Conservation (phyloP, 768 basidiomycete species). For the Trametes elegans region DNA sequence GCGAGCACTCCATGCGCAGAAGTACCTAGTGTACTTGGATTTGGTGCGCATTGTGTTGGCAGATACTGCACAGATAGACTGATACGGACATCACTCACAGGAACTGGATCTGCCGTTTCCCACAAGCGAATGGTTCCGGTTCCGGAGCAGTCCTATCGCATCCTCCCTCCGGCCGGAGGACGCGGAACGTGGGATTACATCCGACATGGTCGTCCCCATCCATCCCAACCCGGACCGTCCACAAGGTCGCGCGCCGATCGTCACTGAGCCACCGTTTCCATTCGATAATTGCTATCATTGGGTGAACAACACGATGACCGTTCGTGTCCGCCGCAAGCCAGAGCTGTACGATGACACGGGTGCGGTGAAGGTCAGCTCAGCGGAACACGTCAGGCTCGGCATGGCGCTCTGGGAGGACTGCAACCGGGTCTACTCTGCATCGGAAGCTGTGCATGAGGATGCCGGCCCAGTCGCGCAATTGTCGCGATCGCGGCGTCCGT, state of each 20-base stretch:
- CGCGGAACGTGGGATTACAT: not conserved
- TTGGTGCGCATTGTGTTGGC: too few species aligned
- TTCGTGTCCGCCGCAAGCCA: not conserved
- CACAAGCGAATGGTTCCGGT: not conserved
- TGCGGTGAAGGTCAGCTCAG: not conserved
- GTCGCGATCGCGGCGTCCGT: too few species aligned
- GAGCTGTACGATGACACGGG: not conserved
- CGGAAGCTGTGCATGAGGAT: too few species aligned
- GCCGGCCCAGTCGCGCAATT: too few species aligned
- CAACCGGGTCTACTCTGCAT: too few species aligned
- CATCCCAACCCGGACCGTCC: not conserved
- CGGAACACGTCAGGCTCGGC: not conserved
- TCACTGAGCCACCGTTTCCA: not conserved
- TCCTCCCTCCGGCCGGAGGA: not conserved
- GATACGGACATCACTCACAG: too few species aligned
- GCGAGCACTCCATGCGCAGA: not conserved
- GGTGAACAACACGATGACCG: not conserved
- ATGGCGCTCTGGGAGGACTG: too few species aligned
- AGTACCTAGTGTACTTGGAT: not conserved
- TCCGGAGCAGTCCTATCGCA: not conserved
- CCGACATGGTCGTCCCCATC: slow-evolving; percentile 7
- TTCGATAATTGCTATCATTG: slow-evolving; percentile 13
- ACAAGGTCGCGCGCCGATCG: not conserved
- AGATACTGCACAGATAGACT: too few species aligned
- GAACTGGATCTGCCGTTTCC: too few species aligned